Conservation (phyloP, 148 eudicot genomes). For the Vaccinium macrocarpon region DNA sequence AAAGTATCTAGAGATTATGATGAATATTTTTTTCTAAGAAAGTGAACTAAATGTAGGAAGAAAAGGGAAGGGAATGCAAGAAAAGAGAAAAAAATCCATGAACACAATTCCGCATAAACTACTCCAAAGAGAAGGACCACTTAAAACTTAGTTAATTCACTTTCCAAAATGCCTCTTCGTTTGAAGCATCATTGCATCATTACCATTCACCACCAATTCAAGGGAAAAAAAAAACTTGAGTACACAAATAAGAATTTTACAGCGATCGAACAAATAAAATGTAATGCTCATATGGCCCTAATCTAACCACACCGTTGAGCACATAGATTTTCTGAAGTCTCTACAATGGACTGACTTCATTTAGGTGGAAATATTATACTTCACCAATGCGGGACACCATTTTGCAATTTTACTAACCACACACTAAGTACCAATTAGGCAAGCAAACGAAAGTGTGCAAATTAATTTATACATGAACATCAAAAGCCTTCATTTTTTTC, state of each 20-base stretch:
- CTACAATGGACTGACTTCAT: neutral
- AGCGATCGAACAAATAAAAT: neutral
- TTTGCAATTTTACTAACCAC: neutral
- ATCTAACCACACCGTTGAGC: neutral
- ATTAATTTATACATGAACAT: too few species aligned
- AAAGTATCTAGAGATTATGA: neutral
- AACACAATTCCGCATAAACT: neutral
- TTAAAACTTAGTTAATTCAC: neutral
- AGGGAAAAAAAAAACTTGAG: too few species aligned
- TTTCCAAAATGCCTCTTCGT: neutral
- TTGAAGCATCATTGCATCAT: neutral
- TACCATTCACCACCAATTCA: neutral
- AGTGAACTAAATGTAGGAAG: neutral
- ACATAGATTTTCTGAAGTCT: neutral
- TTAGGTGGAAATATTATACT: neutral
- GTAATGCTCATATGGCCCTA: neutral
- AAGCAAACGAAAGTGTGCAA: neutral
- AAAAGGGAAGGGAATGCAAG: neutral
- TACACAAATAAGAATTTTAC: neutral
- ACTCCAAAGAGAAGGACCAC: neutral
- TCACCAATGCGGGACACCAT: neutral
- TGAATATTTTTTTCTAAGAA: neutral
- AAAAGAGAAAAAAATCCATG: neutral
- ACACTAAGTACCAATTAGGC: neutral
- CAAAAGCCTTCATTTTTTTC: too few species aligned